A percentile compares a stretch with the other conserved stretches of the same genome.
These are phyloP conservation scores for Chlamydomonas sp. DNA, from an alignment of 139 green algal genomes.

Conservation along the genomic window DNA sequence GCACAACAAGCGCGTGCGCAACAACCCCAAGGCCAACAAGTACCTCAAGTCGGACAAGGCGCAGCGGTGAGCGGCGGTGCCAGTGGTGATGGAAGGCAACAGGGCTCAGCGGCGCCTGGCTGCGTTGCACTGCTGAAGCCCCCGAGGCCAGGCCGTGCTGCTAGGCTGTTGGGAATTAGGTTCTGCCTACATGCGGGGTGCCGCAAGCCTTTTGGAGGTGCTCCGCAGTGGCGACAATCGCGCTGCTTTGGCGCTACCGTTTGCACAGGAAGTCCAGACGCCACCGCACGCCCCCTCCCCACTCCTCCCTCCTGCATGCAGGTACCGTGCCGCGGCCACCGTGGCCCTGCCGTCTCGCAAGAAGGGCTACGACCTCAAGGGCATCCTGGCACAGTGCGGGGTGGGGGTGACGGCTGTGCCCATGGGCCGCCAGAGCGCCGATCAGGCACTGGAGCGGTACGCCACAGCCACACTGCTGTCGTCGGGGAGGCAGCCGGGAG, in stretches of 20 bases:
- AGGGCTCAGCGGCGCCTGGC: not conserved
- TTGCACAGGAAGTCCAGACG: too few species aligned
- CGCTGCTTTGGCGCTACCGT: too few species aligned
- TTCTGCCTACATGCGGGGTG: not conserved
- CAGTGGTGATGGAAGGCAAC: not conserved
- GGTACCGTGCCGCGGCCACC: not conserved
- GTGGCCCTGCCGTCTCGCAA: not conserved
- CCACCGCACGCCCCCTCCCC: too few species aligned
- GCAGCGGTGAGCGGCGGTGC: not conserved
- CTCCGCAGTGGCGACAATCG: too few species aligned
- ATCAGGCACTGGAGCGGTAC: constrained; percentile 8
- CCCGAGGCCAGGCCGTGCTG: not conserved
- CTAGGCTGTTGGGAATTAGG: not conserved
- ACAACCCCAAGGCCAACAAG: not conserved
- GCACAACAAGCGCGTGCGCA: constrained; percentile 25
- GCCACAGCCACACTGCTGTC: not conserved
- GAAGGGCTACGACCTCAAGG: constrained; percentile 12
- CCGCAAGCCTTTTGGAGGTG: too few species aligned
- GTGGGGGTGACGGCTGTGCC: not conserved
- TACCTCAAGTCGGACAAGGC: constrained; percentile 21
- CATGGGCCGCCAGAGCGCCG: constrained; percentile 6
- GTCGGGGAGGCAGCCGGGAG: not conserved
- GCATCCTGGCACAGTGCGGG: not conserved
- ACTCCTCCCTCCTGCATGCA: not conserved
- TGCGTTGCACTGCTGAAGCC: not conserved